Evolutionary conservation across 2,329 filamentous ascomycete genomes (phyloP).

Genomic region (Ilyonectria robusta): DNA sequence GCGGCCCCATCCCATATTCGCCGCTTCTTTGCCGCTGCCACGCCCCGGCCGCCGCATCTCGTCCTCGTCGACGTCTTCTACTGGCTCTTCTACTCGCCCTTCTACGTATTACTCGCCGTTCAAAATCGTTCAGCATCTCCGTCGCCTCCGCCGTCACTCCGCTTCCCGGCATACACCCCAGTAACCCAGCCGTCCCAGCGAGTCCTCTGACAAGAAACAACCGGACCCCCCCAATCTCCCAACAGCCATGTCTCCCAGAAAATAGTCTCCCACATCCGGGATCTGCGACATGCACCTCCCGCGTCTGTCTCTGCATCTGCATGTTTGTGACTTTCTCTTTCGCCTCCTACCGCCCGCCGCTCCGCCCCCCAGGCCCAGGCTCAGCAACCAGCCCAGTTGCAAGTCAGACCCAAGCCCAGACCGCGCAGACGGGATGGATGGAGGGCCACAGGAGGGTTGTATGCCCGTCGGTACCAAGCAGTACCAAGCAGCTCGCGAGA

Average conservation of each 20-base stretch:
- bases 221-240: slow-evolving; percentile 20
- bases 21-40: not conserved
- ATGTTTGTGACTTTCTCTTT: slow-evolving; percentile 27
- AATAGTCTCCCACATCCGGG: slow-evolving; percentile 20
- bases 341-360: slow-evolving; percentile 29
- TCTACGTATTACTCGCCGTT: slow-evolving; percentile 16
- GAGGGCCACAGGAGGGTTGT: slow-evolving; percentile 3
- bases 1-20: not conserved
- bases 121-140: slow-evolving; percentile 26
- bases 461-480: slow-evolving; percentile 34
- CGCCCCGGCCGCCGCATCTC: not conserved
- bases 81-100: slow-evolving; percentile 3
- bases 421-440: slow-evolving; percentile 30
- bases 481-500: slow-evolving; percentile 41
- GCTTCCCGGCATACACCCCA: slow-evolving; percentile 30
- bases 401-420: slow-evolving; percentile 27
- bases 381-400: slow-evolving; percentile 25
- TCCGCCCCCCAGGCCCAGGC: slow-evolving; percentile 25
- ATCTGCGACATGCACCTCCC: slow-evolving; percentile 45
- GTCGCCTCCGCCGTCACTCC: slow-evolving; percentile 30
- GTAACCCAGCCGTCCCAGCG: slow-evolving; percentile 24
- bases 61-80: not conserved
- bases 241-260: not conserved
- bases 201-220: slow-evolving; percentile 28
- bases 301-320: slow-evolving; percentile 30